Conservation (phyloP, 2,329 filamentous ascomycete genomes). For the Clonostachys rosea region DNA sequence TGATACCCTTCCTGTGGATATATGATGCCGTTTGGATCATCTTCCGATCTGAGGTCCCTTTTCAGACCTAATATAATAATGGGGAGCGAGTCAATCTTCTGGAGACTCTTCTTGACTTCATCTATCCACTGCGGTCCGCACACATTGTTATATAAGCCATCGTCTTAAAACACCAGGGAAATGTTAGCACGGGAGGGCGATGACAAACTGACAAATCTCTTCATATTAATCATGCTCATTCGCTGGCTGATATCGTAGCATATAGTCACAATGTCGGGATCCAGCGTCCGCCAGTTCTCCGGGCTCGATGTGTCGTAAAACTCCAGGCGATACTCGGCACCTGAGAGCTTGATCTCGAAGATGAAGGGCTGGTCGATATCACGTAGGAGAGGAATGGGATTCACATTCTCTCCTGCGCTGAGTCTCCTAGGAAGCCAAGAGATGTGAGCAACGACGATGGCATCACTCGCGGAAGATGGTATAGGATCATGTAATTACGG, state of each 20-base stretch:
- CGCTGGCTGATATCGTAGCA: constrained; percentile 60
- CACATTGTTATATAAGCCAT: background rate
- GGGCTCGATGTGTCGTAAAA: constrained; percentile 57
- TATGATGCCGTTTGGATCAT: constrained; percentile 55
- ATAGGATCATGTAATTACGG: constrained; percentile 18
- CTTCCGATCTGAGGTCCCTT: constrained; percentile 52
- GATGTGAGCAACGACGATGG: background rate
- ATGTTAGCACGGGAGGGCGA: background rate
- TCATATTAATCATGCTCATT: constrained; percentile 52
- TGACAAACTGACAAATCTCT: constrained; percentile 39
- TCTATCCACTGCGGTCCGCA: constrained; percentile 45
- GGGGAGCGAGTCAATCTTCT: constrained; percentile 41
- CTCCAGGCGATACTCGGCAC: constrained; percentile 42
- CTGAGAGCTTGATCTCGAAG: constrained; percentile 43
- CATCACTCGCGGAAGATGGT: background rate
- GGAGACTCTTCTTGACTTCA: constrained; percentile 44
- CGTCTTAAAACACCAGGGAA: too few species aligned
- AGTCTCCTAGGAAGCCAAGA: constrained; percentile 36
- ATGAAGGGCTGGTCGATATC: constrained; percentile 58
- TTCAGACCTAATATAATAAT: constrained; percentile 56
- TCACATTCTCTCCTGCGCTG: constrained; percentile 36
- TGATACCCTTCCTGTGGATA: constrained; percentile 57
- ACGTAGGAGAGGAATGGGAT: constrained; percentile 42
- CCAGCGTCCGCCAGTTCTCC: constrained; percentile 52
- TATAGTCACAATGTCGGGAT: constrained; percentile 52